Conservation (phyloP, 2,329 filamentous ascomycete species). For the Allantophomopsis lycopodina region DNA sequence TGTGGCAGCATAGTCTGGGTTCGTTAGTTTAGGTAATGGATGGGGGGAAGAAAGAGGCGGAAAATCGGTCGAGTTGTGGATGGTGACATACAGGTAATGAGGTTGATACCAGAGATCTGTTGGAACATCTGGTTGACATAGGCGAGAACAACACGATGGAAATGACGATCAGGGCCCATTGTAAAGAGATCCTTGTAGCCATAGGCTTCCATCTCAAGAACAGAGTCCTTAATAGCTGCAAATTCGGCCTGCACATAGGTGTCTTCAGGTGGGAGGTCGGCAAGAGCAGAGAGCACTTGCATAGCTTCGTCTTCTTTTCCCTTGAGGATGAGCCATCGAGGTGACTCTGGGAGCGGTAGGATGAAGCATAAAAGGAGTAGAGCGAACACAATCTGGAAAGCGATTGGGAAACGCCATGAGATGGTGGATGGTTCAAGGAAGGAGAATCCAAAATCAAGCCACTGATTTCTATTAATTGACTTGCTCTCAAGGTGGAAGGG, state of each 20-base stretch:
- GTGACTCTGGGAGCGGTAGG: constrained; percentile 36
- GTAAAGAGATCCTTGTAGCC: constrained; percentile 29
- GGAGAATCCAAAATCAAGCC: constrained; percentile 44
- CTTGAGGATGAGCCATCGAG: constrained; percentile 30
- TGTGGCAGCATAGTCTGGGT: constrained; percentile 26
- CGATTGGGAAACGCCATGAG: constrained; percentile 47
- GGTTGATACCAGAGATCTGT: constrained; percentile 29
- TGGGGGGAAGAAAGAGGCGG: no score
- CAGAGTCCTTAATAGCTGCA: constrained; percentile 40
- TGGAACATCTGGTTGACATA: constrained; percentile 35
- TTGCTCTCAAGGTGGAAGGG: no score
- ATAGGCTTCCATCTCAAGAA: constrained; percentile 35
- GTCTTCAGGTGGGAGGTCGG: constrained; percentile 27
- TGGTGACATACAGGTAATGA: constrained; percentile 20
- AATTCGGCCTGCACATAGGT: constrained; percentile 40
- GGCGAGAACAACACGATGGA: constrained; percentile 37
- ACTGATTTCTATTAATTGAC: constrained; percentile 14
- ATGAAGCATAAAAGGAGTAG: constrained; percentile 40
- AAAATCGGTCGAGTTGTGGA: no score
- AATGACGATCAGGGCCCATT: constrained; percentile 34
- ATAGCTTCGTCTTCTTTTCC: constrained; percentile 28
- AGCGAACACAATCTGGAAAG: constrained; percentile 43
- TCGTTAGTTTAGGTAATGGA: no score
- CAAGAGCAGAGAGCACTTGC: constrained; percentile 27
- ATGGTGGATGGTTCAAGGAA: constrained; percentile 32